Evolutionary conservation across 2,329 filamentous ascomycete species (phyloP), one percentile per base, ranked within the genome.

Genomic region (Allantophomopsis lycopodina): DNA sequence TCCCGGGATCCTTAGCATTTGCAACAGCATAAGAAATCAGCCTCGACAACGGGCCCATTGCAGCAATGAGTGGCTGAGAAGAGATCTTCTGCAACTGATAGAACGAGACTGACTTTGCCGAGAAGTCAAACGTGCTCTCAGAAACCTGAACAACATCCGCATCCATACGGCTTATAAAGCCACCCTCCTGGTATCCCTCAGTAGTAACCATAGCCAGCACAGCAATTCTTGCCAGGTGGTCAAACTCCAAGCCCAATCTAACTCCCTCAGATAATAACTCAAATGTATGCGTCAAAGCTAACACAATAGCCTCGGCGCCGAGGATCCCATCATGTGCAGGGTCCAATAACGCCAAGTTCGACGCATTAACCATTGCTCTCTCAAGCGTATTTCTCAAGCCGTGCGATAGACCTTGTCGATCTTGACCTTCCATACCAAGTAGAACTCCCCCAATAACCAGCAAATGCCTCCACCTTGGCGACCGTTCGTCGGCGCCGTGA

Each of bases 401-500:
- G 14, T 59, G 59, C 1, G 72, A 66, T 13, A 77, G 49, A 68
- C 44, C 79, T 43, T 68, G 64, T 40, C 73, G 56, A 36, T 74
- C 67, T 48, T 70, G 65, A 1, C 65, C 60, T 43, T 72, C 73
- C 44, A 79, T 76, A 4, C 76, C 77, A 57, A 43, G 61, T 31
- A 81, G 61, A 39, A 83, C 54, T 30, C 79, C 79, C 0, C 69
- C 73, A 2, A 84, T 65, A 1, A 79, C 61, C 11, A 83, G 59
- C 16, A 76, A 49, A 60, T 84, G 80, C 51, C 77, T 72, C 78
- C 79, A 83, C 55, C 77, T 62, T 74, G 57, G 75, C 49, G 76
- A 72, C 69, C 75, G 79, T 8, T 60, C 58, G 47, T 62, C 59
- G 6, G 58, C 50, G 8, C 60, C 60, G 38, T 54, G 55, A 10